These are phyloP conservation scores for Leishmania tarentolae DNA, from an alignment of 208 protist species.

Conservation along the genomic window DNA sequence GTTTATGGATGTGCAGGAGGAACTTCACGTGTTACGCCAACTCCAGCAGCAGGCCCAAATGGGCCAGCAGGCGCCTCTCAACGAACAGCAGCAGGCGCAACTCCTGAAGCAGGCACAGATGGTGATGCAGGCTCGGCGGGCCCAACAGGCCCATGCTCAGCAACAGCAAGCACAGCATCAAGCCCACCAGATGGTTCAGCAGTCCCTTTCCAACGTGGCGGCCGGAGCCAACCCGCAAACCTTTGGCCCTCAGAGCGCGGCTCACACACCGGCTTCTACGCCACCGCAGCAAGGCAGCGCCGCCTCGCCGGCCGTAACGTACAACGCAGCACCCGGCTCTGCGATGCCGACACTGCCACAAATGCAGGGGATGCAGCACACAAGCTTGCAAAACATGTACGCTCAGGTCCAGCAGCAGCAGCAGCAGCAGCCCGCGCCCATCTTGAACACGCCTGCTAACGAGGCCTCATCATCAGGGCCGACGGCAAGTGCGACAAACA, in stretches of 20 bases:
- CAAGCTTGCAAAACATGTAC: neutral
- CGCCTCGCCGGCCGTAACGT: constrained; percentile 13
- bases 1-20: constrained; percentile 26
- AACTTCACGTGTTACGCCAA: constrained; percentile 28
- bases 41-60: constrained; percentile 19
- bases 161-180: constrained; percentile 31
- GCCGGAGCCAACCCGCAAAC: neutral
- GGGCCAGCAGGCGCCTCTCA: constrained; percentile 9
- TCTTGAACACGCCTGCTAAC: neutral
- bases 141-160: constrained; percentile 18
- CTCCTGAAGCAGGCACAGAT: constrained; percentile 21
- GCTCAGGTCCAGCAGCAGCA: constrained; percentile 2
- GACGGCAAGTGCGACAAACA: neutral
- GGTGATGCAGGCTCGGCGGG: constrained; percentile 14
- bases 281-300: constrained; percentile 31
- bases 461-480: neutral
- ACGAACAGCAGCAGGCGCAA: constrained; percentile 26
- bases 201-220: constrained; percentile 8
- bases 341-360: neutral
- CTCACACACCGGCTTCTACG: constrained; percentile 18
- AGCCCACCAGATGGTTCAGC: constrained; percentile 21
- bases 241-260: neutral
- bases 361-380: neutral
- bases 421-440: constrained; percentile 2
- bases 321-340: neutral